Evolutionary conservation across 1,284 basidiomycete genomes (phyloP), one percentile per base, ranked within the genome.

Genomic region (Melampsora americana): DNA sequence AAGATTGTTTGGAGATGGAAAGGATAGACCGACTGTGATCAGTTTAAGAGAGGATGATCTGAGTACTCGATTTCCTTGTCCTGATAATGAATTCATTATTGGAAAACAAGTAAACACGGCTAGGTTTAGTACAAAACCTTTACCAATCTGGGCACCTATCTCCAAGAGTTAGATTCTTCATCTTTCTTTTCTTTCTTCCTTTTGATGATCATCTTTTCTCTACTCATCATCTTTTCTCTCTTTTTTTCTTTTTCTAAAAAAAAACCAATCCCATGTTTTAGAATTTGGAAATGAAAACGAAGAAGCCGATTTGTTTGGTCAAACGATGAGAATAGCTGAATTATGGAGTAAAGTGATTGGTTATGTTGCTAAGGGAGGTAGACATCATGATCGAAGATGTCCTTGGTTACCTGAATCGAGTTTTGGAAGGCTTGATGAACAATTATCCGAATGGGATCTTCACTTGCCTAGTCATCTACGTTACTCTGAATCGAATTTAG

Each of bases 1-100:
- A 56, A 71, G 79, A 0, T 79, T 79, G 12, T 64, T 80, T 23
- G 74, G 69, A 48, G 79, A 80, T 39, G 79, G 79, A 16, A 80
- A 79, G 66, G 79, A 80, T 65, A 77, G 79, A 18, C 79, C 79
- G 0, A 78, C 78, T 42, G 74, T 77, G 1, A 73, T 80, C 48
- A 78, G 77, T 50, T 71, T 78, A 42, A 78, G 78, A 30, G 28
- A 62, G 2, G 11, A 66, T 72, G 6, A 69, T 77, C 16, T 71
- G 75, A 44, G 46, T 59, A 28, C 79, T 42, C 66, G 79, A 35
- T 78, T 80, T 77, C 79, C 79, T 1, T 70, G 78, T 12, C 30
- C 77, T 20, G 79, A 80, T 26, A 60, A 67, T 28, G 77, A 79
- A 53, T 79, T 79, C 35, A 42, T 66, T 20, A 66, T 70, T 35